phyloP scores from a whole-genome alignment of 140 eudicot genomes.

The Erigeron philadelphicus region DNA sequence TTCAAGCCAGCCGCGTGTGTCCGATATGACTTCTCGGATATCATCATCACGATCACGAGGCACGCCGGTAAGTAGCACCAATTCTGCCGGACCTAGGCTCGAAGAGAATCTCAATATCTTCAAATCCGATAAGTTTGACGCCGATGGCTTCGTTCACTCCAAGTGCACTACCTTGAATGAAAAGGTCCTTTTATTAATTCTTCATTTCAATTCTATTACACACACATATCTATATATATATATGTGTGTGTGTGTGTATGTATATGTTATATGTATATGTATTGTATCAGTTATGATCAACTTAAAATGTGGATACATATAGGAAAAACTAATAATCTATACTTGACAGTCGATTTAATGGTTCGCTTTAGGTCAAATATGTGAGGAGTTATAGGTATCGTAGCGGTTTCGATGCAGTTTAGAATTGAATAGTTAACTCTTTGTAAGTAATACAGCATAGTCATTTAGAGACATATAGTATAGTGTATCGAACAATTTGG shows the following conservation, averaged over 20 bases:
- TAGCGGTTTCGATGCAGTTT: constrained; percentile 17
- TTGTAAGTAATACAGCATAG: background rate
- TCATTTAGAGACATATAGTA: background rate
- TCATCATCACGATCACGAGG: constrained; percentile 60
- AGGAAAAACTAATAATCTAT: background rate
- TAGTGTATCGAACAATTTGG: constrained; percentile 4
- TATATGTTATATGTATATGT: background rate
- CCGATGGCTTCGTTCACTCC: constrained; percentile 75
- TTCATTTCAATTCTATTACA: background rate
- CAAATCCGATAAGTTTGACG: constrained; percentile 82
- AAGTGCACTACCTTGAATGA: constrained; percentile 85
- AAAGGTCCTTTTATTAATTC: constrained; percentile 43
- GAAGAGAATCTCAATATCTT: constrained; percentile 84
- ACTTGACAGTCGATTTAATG: background rate
- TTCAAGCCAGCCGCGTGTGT: constrained; percentile 16
- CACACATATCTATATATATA: background rate
- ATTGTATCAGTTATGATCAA: background rate
- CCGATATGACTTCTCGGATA: constrained; percentile 47
- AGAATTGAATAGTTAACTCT: constrained; percentile 1
- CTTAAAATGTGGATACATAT: background rate
- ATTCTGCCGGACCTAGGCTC: constrained; percentile 58
- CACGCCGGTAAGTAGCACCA: constrained; percentile 42
- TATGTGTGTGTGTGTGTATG: background rate
- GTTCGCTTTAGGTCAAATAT: background rate
- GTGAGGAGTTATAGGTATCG: constrained; percentile 12